Evolutionary conservation across 768 basidiomycete species (phyloP).

Genomic region (Tylopilus plumbeoviolaceoides): DNA sequence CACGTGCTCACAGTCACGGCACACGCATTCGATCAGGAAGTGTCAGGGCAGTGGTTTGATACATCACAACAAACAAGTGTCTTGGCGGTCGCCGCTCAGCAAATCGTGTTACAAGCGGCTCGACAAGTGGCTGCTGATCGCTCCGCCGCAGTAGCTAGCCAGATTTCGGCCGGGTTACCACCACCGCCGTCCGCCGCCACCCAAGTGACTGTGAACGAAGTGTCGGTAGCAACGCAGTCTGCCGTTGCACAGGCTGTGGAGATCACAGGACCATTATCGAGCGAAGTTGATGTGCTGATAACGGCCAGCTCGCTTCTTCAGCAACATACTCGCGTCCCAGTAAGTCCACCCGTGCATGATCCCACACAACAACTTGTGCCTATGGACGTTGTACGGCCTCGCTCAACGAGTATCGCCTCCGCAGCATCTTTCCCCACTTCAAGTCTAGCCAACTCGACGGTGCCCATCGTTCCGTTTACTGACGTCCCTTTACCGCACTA

Average conservation of each 20-base stretch:
- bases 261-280: conserved; percentile 65
- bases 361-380: conserved; percentile 24
- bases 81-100: conserved; percentile 73
- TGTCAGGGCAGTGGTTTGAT: conserved; percentile 48
- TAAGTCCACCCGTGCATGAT: conserved; percentile 27
- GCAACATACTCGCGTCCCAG: conserved; percentile 36
- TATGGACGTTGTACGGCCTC: conserved; percentile 32
- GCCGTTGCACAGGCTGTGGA: conserved; percentile 83
- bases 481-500: conserved; percentile 27
- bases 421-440: conserved; percentile 21
- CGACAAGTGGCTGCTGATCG: conserved; percentile 53
- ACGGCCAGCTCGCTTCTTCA: conserved; percentile 56
- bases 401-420: conserved; percentile 32
- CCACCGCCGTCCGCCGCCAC: conserved; percentile 28
- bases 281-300: conserved; percentile 78
- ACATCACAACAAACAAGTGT: conserved; percentile 47
- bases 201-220: conserved; percentile 53
- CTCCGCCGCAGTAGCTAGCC: conserved; percentile 38
- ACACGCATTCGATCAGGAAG: conserved; percentile 69
- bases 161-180: conserved; percentile 39
- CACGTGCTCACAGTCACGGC: conserved; percentile 71
- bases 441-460: conserved; percentile 19
- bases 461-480: conserved; percentile 20
- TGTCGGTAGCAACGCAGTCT: conserved; percentile 61
- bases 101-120: conserved; percentile 77